These are phyloP conservation scores for Rubroboletus satanas DNA, from an alignment of 768 basidiomycete species.

Conservation along the genomic window DNA sequence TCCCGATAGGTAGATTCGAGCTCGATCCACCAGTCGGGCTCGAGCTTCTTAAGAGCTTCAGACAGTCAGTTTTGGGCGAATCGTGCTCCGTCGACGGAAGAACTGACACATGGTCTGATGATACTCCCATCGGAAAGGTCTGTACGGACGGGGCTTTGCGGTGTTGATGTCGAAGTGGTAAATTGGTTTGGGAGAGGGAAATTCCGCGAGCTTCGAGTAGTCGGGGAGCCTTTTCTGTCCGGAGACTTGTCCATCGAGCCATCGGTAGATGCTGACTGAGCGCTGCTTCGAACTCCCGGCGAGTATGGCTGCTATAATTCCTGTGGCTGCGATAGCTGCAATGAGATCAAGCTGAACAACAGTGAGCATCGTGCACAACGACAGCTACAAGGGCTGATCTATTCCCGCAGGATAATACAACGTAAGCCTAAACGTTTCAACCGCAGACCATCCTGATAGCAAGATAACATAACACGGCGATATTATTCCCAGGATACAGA, in stretches of 20 bases:
- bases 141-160: constrained; percentile 48
- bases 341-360: background rate
- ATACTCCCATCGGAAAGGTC: constrained; percentile 54
- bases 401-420: background rate
- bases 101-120: constrained; percentile 53
- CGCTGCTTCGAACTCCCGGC: background rate
- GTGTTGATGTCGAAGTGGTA: constrained; percentile 40
- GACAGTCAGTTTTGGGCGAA: background rate
- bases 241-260: constrained; percentile 3
- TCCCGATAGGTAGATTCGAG: constrained; percentile 48
- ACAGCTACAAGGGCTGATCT: background rate
- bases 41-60: constrained; percentile 43
- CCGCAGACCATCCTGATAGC: background rate
- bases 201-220: constrained; percentile 43
- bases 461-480: no score
- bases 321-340: background rate
- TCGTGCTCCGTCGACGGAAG: background rate
- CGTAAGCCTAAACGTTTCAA: no score
- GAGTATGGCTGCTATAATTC: constrained; percentile 3
- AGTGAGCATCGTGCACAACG: constrained; percentile 8
- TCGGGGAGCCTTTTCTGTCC: constrained; percentile 27
- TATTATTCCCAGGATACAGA: background rate
- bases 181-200: constrained; percentile 41
- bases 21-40: constrained; percentile 56
- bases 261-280: background rate